These are phyloP conservation scores for Mortierella sp. DNA, from an alignment of 371 early-diverging fungal species.

Conservation along the genomic window DNA sequence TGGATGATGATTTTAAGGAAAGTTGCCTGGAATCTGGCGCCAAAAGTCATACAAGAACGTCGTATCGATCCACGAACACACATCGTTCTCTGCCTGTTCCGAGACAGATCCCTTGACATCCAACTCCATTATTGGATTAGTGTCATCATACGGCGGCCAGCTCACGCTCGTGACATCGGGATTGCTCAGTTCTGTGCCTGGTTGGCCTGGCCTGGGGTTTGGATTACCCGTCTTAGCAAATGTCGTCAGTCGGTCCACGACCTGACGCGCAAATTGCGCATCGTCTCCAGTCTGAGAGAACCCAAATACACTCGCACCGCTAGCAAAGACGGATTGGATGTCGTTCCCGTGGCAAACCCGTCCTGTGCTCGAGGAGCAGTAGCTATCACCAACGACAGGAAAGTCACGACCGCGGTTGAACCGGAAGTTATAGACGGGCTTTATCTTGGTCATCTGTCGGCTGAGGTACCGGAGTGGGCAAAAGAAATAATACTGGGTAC, in stretches of 20 bases:
- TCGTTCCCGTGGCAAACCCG: conserved; percentile 43
- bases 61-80: conserved; percentile 34
- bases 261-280: conserved; percentile 40
- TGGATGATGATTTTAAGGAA: conserved; percentile 1
- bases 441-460: conserved; percentile 31
- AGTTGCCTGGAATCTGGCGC: conserved; percentile 23
- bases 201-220: conserved; percentile 19
- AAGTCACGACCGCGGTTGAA: conserved; percentile 47
- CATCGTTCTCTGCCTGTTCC: conserved; percentile 18
- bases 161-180: conserved; percentile 32
- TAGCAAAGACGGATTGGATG: conserved; percentile 42
- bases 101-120: conserved; percentile 29
- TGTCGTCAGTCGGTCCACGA: conserved; percentile 39
- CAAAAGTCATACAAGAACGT: conserved; percentile 44
- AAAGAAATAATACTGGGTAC: conserved; percentile 36
- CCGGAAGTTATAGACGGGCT: conserved; percentile 32
- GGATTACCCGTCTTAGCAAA: conserved; percentile 46
- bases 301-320: conserved; percentile 30
- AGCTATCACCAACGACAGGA: conserved; percentile 32
- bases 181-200: conserved; percentile 20
- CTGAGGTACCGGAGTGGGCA: conserved; percentile 48
- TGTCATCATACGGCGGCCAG: conserved; percentile 22
- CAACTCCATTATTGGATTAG: conserved; percentile 31
- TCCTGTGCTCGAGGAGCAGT: conserved; percentile 33
- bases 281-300: conserved; percentile 42